Conservation (phyloP, 2,329 filamentous ascomycete genomes). For the Aurifilum marmelostoma region DNA sequence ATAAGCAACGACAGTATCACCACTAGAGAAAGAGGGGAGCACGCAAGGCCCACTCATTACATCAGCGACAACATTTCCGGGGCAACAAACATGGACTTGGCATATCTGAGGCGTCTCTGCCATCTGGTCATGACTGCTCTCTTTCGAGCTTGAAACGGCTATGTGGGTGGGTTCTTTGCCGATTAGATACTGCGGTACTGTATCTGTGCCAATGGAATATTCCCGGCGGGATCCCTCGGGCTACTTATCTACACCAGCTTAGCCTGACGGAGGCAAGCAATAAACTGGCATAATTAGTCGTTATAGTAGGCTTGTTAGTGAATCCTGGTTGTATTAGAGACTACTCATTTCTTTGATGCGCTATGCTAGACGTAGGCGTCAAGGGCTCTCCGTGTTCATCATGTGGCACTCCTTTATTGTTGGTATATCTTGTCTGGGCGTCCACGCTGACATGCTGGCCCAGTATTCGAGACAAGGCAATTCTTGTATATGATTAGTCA, state of each 20-base stretch:
- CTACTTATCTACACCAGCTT: not conserved
- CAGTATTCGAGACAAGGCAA: no score
- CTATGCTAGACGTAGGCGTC: not conserved
- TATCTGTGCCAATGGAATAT: not conserved
- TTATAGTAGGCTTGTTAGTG: not conserved
- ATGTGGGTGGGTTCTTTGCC: not conserved
- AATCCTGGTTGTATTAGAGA: no score
- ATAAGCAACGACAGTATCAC: conserved; percentile 1
- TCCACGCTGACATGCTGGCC: no score
- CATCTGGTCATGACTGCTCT: no score
- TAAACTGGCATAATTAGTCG: not conserved
- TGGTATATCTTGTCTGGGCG: no score
- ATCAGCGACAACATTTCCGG: not conserved
- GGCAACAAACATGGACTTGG: not conserved
- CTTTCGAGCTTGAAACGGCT: not conserved
- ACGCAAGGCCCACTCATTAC: not conserved
- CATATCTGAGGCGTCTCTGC: not conserved
- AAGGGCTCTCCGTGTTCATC: not conserved
- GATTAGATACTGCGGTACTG: not conserved
- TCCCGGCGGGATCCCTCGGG: not conserved
- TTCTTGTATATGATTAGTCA: no score
- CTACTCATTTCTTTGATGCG: not conserved
- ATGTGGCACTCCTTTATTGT: not conserved
- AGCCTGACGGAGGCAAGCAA: not conserved
- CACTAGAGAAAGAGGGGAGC: not conserved